Percentiles rank a stretch among this genome's conserved stretches.
Conservation (phyloP, 495 filamentous ascomycete species). For the Annulohypoxylon maeteangense region DNA sequence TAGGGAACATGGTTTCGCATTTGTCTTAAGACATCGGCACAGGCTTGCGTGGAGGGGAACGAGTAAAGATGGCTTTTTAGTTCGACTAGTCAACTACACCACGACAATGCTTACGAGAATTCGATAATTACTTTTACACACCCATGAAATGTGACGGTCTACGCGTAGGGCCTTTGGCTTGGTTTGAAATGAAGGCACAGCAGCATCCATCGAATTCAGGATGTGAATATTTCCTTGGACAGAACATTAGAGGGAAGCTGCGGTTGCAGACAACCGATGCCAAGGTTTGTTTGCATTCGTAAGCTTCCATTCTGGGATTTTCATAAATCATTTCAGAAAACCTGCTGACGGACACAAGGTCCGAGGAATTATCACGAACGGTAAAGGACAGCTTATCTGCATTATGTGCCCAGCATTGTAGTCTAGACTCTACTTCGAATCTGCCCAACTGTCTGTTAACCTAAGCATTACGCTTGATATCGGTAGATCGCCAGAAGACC, state of each 20-base stretch:
- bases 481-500: background rate
- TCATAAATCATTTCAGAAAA: background rate
- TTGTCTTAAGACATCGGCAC: slow-evolving; percentile 38
- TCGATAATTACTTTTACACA: slow-evolving; percentile 26
- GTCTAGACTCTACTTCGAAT: background rate
- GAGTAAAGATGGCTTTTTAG: slow-evolving; percentile 29
- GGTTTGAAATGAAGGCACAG: background rate
- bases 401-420: no score
- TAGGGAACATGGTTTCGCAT: slow-evolving; percentile 43
- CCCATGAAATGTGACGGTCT: slow-evolving; percentile 21
- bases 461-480: background rate
- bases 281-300: background rate
- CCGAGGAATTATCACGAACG: no score
- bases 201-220: background rate
- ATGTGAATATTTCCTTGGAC: background rate
- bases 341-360: background rate
- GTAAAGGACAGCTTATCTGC: background rate
- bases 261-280: background rate
- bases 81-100: slow-evolving; percentile 41
- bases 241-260: background rate
- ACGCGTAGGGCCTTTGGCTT: background rate
- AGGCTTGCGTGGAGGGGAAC: slow-evolving; percentile 33
- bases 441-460: background rate
- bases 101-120: slow-evolving; percentile 43
- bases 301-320: background rate